These are phyloP conservation scores for Tylopilus sp. DNA, from an alignment of 768 basidiomycete genomes.

Conservation along the genomic window DNA sequence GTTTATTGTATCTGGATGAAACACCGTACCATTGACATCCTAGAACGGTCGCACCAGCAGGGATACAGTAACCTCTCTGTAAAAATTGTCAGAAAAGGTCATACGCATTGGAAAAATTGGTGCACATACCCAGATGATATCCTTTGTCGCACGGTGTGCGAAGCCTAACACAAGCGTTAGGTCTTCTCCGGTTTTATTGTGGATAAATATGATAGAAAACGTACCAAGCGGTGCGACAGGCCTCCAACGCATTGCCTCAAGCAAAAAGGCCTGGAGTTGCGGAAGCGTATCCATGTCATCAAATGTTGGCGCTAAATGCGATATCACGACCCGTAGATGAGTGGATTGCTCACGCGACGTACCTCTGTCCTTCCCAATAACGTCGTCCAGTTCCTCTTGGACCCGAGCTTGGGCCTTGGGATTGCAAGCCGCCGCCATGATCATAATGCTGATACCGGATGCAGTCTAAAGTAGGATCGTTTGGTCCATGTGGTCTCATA, in stretches of 20 bases:
- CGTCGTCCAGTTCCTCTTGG: conserved; percentile 48
- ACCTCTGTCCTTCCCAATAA: conserved; percentile 39
- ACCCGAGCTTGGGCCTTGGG: conserved; percentile 46
- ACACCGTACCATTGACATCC: conserved; percentile 13
- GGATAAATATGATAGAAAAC: not conserved
- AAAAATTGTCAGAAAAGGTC: not conserved
- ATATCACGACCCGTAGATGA: not conserved
- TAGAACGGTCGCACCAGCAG: conserved; percentile 10
- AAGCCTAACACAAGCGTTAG: conserved; percentile 36
- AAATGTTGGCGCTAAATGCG: conserved; percentile 31
- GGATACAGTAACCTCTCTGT: conserved; percentile 11
- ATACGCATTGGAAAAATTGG: not conserved
- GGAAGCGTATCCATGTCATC: conserved; percentile 31
- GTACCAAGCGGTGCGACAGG: conserved; percentile 29
- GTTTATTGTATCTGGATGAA: not conserved
- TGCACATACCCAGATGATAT: conserved; percentile 52
- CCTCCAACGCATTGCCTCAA: conserved; percentile 36
- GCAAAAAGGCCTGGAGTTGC: conserved; percentile 33
- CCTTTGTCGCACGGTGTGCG: conserved; percentile 55
- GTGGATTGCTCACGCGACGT: not conserved
- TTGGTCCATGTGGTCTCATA: not conserved
- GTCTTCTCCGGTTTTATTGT: not conserved
- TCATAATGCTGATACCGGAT: conserved; percentile 43
- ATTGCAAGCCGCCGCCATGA: conserved; percentile 48
- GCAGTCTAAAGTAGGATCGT: conserved; percentile 33